Evolutionary conservation across 495 filamentous ascomycete genomes (phyloP).

Genomic region (Xylaria telfairii): DNA sequence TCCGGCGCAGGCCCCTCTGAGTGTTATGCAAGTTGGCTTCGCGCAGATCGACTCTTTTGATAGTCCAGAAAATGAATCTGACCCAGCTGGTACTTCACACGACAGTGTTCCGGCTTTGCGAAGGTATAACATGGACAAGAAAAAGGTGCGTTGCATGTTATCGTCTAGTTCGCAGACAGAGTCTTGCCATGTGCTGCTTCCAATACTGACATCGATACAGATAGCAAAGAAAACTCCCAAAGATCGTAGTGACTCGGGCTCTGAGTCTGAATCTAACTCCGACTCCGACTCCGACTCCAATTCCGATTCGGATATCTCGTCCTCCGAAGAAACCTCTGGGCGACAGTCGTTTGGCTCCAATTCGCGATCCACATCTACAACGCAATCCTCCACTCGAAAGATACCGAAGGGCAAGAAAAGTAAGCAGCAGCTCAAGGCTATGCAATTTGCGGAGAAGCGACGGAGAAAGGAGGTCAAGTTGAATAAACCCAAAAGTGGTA

Average conservation of each 20-base stretch:
- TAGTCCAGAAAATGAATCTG: constrained; percentile 34
- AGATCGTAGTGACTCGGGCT: constrained; percentile 25
- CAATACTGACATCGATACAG: constrained; percentile 29
- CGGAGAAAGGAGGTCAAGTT: constrained; percentile 66
- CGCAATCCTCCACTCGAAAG: constrained; percentile 16
- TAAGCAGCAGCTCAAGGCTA: constrained; percentile 49
- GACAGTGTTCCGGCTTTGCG: constrained; percentile 32
- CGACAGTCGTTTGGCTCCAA: constrained; percentile 29
- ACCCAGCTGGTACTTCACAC: constrained; percentile 39
- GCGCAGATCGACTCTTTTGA: constrained; percentile 54
- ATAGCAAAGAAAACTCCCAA: constrained; percentile 8
- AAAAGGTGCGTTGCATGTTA: constrained; percentile 37
- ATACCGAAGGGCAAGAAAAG: constrained; percentile 33
- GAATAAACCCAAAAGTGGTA: constrained; percentile 51
- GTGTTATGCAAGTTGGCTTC: constrained; percentile 56
- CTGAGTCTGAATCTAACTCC: constrained; percentile 19
- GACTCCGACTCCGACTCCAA: constrained; percentile 30
- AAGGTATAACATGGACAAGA: constrained; percentile 51
- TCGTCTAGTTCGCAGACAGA: not conserved
- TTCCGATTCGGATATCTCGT: constrained; percentile 29
- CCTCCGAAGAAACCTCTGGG: constrained; percentile 23
- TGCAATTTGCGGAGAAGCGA: constrained; percentile 55
- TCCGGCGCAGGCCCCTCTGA: constrained; percentile 41
- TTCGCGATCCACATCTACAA: constrained; percentile 22
- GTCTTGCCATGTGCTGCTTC: not conserved